These are phyloP conservation scores for Wickerhamiella bombiphila DNA, from an alignment of 805 yeast species.

Conservation along the genomic window DNA sequence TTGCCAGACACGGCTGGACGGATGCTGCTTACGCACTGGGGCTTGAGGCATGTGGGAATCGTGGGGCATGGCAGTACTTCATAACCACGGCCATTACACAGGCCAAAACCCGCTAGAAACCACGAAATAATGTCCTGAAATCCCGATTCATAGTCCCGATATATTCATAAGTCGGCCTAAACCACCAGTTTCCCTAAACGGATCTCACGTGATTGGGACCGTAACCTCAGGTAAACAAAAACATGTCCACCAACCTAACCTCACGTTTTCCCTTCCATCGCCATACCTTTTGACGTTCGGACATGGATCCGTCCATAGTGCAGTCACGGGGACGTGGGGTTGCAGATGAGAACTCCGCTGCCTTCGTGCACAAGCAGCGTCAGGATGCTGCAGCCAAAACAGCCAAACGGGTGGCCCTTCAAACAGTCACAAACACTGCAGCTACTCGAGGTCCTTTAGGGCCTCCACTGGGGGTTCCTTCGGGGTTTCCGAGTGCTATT, in stretches of 20 bases:
- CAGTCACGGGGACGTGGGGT: background rate
- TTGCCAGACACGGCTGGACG: too few relatives aligned
- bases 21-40: too few relatives aligned
- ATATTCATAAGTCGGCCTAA: too few relatives aligned
- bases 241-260: background rate
- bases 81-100: too few relatives aligned
- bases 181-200: background rate
- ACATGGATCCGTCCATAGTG: background rate
- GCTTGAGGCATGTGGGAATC: too few relatives aligned
- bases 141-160: too few relatives aligned
- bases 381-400: background rate
- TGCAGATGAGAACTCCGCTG: slow-evolving; percentile 1
- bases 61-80: too few relatives aligned
- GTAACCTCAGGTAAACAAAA: background rate
- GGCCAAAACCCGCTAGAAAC: too few relatives aligned
- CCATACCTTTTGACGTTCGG: background rate
- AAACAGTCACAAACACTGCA: slow-evolving; percentile 11
- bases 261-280: background rate
- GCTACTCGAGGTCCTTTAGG: background rate
- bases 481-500: too few relatives aligned
- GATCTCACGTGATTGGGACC: background rate
- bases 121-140: too few relatives aligned
- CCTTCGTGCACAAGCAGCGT: background rate
- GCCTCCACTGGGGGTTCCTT: background rate
- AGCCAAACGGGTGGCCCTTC: slow-evolving; percentile 10